phyloP scores from a whole-genome alignment of 345 rosid species.

The Citrus trifoliata region DNA sequence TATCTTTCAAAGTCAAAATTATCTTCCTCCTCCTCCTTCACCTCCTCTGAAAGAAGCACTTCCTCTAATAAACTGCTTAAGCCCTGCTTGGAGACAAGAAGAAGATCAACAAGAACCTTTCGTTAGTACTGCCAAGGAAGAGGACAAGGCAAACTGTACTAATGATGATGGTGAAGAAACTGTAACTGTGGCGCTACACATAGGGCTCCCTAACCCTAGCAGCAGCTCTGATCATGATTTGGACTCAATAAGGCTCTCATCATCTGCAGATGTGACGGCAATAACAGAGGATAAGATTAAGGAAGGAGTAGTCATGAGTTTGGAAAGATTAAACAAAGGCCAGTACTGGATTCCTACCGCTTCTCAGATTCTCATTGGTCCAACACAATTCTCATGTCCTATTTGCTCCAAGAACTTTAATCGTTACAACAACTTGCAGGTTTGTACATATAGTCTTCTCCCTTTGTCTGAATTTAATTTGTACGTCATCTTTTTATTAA shows the following conservation, averaged over 20 bases:
- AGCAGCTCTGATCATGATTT: constrained; percentile 9
- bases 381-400: constrained; percentile 55
- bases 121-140: constrained; percentile 25
- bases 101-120: constrained; percentile 23
- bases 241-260: constrained; percentile 16
- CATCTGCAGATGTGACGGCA: not conserved
- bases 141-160: not conserved
- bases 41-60: constrained; percentile 33
- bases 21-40: constrained; percentile 1
- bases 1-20: not conserved
- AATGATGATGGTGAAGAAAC: constrained; percentile 9
- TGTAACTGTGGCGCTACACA: constrained; percentile 32
- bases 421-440: constrained; percentile 67
- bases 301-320: not conserved
- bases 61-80: constrained; percentile 41
- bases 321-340: constrained; percentile 26
- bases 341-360: constrained; percentile 66
- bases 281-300: constrained; percentile 1
- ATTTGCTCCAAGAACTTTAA: constrained; percentile 57
- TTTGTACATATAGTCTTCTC: not conserved
- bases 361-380: constrained; percentile 62
- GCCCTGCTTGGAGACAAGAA: constrained; percentile 21
- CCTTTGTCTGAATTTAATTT: not conserved
- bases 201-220: constrained; percentile 41
- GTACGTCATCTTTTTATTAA: not conserved